Evolutionary conservation across 2,329 filamentous ascomycete genomes (phyloP).

Genomic region (Paradendryphiella salina): DNA sequence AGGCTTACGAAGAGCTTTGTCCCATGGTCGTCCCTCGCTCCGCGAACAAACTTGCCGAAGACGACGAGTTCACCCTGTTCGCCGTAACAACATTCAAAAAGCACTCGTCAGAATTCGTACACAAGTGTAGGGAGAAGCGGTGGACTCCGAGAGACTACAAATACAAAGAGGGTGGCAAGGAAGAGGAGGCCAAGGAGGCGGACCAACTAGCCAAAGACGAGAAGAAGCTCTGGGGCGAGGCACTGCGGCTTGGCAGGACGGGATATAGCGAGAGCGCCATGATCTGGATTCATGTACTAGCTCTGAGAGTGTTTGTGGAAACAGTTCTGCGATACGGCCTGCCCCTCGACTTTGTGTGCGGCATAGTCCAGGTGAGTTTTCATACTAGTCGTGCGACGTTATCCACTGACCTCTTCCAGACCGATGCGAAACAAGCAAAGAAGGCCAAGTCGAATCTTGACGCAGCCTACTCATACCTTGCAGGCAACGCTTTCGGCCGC

Average conservation of each 20-base stretch:
- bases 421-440: constrained; percentile 76
- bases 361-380: constrained; percentile 72
- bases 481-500: constrained; percentile 87
- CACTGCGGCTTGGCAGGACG: constrained; percentile 81
- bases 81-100: constrained; percentile 95
- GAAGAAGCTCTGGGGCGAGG: constrained; percentile 90
- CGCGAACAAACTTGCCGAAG: constrained; percentile 74
- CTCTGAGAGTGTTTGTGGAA: constrained; percentile 92
- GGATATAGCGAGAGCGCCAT: constrained; percentile 95
- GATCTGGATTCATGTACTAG: constrained; percentile 92
- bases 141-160: constrained; percentile 96
- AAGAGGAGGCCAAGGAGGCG: constrained; percentile 86
- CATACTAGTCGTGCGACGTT: background rate
- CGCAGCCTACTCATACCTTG: constrained; percentile 83
- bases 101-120: constrained; percentile 79
- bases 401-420: constrained; percentile 56
- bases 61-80: constrained; percentile 88
- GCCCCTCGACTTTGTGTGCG: constrained; percentile 85
- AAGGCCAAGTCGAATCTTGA: constrained; percentile 72
- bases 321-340: constrained; percentile 95
- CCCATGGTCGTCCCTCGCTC: constrained; percentile 95
- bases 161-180: constrained; percentile 84
- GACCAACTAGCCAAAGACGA: constrained; percentile 82
- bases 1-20: constrained; percentile 82
- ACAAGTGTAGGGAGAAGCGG: constrained; percentile 88